These are phyloP conservation scores for Aegilops tauschii DNA, from an alignment of 176 grass and related monocot genomes.

Conservation along the genomic window DNA sequence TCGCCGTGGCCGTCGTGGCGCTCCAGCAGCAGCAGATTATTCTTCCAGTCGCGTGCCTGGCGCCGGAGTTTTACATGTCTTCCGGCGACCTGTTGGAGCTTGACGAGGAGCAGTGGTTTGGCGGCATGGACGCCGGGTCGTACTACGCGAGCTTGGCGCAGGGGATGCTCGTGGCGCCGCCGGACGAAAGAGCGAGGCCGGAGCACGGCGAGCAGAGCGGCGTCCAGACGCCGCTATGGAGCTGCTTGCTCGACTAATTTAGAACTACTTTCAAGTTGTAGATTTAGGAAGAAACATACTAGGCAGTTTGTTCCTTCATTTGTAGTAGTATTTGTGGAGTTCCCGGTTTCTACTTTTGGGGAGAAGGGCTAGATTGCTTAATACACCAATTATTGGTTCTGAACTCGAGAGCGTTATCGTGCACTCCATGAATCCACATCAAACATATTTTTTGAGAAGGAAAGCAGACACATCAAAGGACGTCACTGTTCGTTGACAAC, in stretches of 20 bases:
- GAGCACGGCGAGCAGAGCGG: not conserved
- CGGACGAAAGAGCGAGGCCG: not conserved
- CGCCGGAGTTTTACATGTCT: not conserved
- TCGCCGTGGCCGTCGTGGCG: not conserved
- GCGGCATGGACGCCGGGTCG: slow-evolving; percentile 34
- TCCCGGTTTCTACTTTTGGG: not conserved
- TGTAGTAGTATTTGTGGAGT: no score
- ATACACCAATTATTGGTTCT: not conserved
- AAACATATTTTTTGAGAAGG: not conserved
- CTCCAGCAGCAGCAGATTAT: not conserved
- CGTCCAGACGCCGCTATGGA: slow-evolving; percentile 38
- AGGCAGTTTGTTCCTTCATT: not conserved
- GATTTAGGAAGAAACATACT: not conserved
- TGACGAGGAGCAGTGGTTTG: slow-evolving; percentile 2
- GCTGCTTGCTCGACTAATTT: slow-evolving; percentile 8
- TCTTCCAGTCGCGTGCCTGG: not conserved
- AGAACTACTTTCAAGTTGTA: not conserved
- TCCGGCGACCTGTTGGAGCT: not conserved
- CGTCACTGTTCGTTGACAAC: not conserved
- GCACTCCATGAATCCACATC: not conserved
- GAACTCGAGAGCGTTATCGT: not conserved
- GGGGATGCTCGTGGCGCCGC: slow-evolving; percentile 50
- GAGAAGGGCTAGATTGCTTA: not conserved
- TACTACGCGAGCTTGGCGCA: slow-evolving; percentile 65
- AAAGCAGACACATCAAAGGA: not conserved